These are phyloP conservation scores for Trichoderma koningiopsis DNA, from an alignment of 2,329 filamentous ascomycete genomes.

Conservation along the genomic window DNA sequence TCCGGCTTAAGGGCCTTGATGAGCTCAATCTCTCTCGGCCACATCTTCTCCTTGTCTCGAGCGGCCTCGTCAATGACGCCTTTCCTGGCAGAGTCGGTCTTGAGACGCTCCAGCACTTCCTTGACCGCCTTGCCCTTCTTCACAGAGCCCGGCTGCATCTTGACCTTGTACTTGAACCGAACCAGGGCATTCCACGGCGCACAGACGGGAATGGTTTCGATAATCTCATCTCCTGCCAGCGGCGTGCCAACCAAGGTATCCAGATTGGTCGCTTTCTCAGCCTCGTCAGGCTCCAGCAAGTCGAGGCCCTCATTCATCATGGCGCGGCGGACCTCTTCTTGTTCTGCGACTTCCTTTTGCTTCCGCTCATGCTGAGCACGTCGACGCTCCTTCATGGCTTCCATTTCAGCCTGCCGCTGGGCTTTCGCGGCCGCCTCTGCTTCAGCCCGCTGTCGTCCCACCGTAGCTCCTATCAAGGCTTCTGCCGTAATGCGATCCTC, in stretches of 20 bases:
- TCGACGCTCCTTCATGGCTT: constrained; percentile 72
- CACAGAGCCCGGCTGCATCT: constrained; percentile 83
- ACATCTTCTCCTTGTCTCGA: constrained; percentile 72
- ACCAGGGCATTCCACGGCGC: constrained; percentile 65
- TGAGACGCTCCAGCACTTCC: constrained; percentile 85
- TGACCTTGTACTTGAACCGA: constrained; percentile 89
- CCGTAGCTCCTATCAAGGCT: constrained; percentile 77
- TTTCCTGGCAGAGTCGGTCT: constrained; percentile 61
- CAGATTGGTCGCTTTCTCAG: constrained; percentile 57
- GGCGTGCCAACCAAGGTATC: constrained; percentile 78
- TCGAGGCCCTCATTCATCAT: constrained; percentile 63
- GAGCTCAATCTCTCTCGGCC: constrained; percentile 83
- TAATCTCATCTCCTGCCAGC: constrained; percentile 77
- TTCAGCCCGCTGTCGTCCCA: constrained; percentile 66
- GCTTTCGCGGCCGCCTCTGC: constrained; percentile 69
- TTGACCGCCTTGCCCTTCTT: constrained; percentile 96
- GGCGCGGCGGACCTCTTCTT: constrained; percentile 68
- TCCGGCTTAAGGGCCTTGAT: constrained; percentile 78
- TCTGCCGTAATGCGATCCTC: constrained; percentile 86
- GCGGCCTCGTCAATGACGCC: constrained; percentile 62
- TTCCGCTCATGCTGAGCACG: constrained; percentile 77
- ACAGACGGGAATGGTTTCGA: constrained; percentile 66
- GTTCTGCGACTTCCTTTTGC: constrained; percentile 73
- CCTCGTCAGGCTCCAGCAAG: constrained; percentile 60
- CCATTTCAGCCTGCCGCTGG: constrained; percentile 67